These are phyloP conservation scores for Hapsidospora chrysogenum DNA, from an alignment of 495 filamentous ascomycete genomes.

Conservation along the genomic window DNA sequence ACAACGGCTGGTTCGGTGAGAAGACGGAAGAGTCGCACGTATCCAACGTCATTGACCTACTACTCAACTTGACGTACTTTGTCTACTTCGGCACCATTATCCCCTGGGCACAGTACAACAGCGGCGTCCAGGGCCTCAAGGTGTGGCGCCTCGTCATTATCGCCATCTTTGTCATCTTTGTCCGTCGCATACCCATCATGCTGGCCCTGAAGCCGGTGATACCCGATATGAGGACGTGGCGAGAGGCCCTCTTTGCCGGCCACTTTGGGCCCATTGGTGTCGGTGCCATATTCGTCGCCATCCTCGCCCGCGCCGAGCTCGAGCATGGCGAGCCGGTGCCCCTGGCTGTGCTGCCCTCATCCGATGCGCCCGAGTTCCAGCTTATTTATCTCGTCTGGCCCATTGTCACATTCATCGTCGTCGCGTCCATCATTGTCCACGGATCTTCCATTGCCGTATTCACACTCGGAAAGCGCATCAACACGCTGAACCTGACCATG, in stretches of 20 bases:
- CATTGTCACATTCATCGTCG: slow-evolving; percentile 85
- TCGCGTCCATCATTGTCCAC: slow-evolving; percentile 88
- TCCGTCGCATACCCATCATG: slow-evolving; percentile 96
- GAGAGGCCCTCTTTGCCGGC: slow-evolving; percentile 91
- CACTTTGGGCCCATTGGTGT: slow-evolving; percentile 98
- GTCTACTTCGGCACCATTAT: slow-evolving; percentile 96
- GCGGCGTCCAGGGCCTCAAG: slow-evolving; percentile 46
- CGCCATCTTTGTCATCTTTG: slow-evolving; percentile 81
- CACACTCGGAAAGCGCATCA: slow-evolving; percentile 94
- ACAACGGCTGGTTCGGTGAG: slow-evolving; percentile 97
- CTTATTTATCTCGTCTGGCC: slow-evolving; percentile 85
- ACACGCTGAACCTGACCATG: slow-evolving; percentile 87
- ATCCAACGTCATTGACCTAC: slow-evolving; percentile 95
- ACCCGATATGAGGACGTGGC: slow-evolving; percentile 96
- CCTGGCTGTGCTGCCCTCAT: slow-evolving; percentile 36
- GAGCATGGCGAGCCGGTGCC: slow-evolving; percentile 61
- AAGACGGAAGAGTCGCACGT: slow-evolving; percentile 98
- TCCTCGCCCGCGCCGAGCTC: slow-evolving; percentile 77
- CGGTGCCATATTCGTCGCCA: slow-evolving; percentile 89
- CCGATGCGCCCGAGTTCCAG: slow-evolving; percentile 38
- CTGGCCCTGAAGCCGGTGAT: slow-evolving; percentile 80
- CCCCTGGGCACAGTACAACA: slow-evolving; percentile 80
- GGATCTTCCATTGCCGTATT: slow-evolving; percentile 97
- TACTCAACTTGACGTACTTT: slow-evolving; percentile 95
- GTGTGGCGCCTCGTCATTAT: slow-evolving; percentile 86